These are phyloP conservation scores for Hebeloma cylindrosporum DNA, from an alignment of 768 basidiomycete species.

Conservation along the genomic window DNA sequence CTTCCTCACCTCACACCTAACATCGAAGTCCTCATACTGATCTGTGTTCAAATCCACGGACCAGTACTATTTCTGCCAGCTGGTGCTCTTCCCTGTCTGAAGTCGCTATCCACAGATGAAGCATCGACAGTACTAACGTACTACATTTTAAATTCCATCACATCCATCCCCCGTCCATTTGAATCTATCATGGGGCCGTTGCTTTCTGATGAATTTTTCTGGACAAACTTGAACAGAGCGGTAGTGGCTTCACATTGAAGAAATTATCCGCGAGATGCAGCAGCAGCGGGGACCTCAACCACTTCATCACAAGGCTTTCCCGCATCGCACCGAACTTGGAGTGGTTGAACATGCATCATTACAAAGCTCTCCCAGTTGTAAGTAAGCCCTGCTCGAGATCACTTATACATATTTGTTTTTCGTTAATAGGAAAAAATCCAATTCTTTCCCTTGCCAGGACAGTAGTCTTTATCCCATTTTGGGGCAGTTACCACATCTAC, in stretches of 20 bases:
- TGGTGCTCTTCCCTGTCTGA: no score
- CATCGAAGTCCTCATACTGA: no score
- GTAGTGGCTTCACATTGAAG: background rate
- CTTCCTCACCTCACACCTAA: no score
- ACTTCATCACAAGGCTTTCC: background rate
- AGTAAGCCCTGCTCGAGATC: background rate
- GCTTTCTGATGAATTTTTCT: no score
- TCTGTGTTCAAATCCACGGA: no score
- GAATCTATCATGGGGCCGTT: no score
- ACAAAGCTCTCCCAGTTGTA: background rate
- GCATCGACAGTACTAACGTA: no score
- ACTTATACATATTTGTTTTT: background rate
- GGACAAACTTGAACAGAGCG: background rate
- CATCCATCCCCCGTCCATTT: no score
- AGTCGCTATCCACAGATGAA: no score
- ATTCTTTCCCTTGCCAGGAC: background rate
- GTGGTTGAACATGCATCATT: background rate
- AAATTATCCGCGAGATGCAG: background rate
- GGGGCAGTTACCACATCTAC: background rate
- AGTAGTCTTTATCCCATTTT: background rate
- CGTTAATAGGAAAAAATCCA: no score
- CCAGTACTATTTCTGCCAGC: no score
- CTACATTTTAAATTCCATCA: no score
- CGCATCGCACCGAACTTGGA: background rate
- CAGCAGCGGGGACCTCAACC: background rate